Evolutionary conservation across 225 moss, liverwort and hornwort genomes (phyloP).

Genomic region (Anthoceros angustus): DNA sequence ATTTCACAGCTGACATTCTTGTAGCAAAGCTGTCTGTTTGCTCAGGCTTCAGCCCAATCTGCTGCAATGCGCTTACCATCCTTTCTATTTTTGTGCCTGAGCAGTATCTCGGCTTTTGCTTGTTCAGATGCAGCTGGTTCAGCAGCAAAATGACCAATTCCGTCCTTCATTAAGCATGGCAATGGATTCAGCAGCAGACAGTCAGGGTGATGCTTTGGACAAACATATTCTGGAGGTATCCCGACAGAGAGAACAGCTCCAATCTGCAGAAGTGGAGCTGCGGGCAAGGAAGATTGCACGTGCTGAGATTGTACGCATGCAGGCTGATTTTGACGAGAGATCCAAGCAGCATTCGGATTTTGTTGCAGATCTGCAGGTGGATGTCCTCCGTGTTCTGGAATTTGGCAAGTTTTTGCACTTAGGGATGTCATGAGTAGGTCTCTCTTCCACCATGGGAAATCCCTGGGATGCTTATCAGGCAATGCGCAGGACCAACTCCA

Average conservation of each 20-base stretch:
- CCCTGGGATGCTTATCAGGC: too few relatives aligned
- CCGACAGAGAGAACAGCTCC: conserved; percentile 78
- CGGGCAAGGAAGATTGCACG: conserved; percentile 82
- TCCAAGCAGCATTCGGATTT: conserved; percentile 73
- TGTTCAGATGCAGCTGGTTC: conserved; percentile 74
- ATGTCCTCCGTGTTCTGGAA: too few relatives aligned
- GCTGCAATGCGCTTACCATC: too few relatives aligned
- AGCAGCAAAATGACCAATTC: conserved; percentile 73
- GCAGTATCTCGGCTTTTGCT: background rate
- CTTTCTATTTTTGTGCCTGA: background rate
- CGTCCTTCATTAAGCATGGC: conserved; percentile 41
- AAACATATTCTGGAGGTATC: conserved; percentile 74
- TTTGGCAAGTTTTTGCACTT: too few relatives aligned
- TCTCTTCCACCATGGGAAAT: too few relatives aligned
- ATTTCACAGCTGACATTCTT: too few relatives aligned
- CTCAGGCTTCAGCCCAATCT: too few relatives aligned
- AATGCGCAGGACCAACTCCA: conserved; percentile 57
- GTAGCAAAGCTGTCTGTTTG: too few relatives aligned
- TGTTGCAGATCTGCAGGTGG: conserved; percentile 73
- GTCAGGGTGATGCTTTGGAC: conserved; percentile 56
- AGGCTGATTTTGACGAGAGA: conserved; percentile 59
- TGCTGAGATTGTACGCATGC: conserved; percentile 74
- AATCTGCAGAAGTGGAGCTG: conserved; percentile 72
- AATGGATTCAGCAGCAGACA: conserved; percentile 63
- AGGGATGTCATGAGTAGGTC: too few relatives aligned